phyloP scores from a whole-genome alignment of 148 eudicot genomes.

The Cornus suecica region DNA sequence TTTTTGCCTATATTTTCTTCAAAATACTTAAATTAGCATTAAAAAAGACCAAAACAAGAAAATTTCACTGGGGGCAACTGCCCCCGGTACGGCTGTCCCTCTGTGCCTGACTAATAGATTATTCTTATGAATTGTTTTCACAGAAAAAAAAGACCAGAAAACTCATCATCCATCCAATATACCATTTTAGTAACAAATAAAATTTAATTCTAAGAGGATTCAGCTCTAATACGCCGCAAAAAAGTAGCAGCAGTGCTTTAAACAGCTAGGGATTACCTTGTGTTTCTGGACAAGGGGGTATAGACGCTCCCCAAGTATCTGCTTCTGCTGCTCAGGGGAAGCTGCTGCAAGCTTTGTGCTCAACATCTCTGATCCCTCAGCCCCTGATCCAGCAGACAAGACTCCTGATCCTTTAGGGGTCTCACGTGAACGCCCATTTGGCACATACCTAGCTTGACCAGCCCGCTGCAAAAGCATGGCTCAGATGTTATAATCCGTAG shows the following conservation, averaged over 20 bases:
- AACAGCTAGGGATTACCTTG: slow-evolving; percentile 34
- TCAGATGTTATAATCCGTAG: not conserved
- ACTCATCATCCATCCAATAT: not conserved
- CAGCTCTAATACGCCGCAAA: not conserved
- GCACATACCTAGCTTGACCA: slow-evolving; percentile 32
- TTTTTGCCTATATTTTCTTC: too few species aligned
- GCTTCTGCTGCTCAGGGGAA: slow-evolving; percentile 54
- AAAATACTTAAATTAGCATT: too few species aligned
- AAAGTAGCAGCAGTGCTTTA: not conserved
- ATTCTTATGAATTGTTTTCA: not conserved
- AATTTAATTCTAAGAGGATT: not conserved
- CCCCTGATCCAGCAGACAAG: slow-evolving; percentile 14
- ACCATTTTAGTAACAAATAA: not conserved
- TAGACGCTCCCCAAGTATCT: slow-evolving; percentile 61
- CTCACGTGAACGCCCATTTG: slow-evolving; percentile 30
- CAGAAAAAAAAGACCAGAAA: not conserved
- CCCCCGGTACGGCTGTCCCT: too few species aligned
- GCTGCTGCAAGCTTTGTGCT: slow-evolving; percentile 70
- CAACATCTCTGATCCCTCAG: slow-evolving; percentile 44
- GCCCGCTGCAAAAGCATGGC: slow-evolving; percentile 26
- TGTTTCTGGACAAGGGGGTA: slow-evolving; percentile 58
- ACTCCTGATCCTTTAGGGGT: slow-evolving; percentile 23
- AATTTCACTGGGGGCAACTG: too few species aligned
- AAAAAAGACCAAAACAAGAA: too few species aligned
- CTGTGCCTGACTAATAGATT: too few species aligned